Base-by-base conservation (phyloP, 306 rosid genomes). In the Cucumis hystrix region DNA sequence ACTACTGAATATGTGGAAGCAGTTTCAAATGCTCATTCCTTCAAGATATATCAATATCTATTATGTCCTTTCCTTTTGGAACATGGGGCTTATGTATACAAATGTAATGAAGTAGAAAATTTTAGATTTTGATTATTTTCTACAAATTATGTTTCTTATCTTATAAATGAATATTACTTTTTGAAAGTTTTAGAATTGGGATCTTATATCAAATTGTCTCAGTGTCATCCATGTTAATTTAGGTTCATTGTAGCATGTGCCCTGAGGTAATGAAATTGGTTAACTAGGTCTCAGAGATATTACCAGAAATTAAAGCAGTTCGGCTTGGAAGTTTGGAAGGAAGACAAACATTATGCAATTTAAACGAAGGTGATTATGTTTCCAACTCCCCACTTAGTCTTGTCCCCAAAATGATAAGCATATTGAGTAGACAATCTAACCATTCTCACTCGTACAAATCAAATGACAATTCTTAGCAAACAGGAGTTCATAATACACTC, bases 261-360 rank as follows among this genome's bases (percentile, higher is more conserved):
- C 80, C 73, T 1, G 87, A 90, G 80, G 89, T 94, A 55, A 54
- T 60, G 89, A 85, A 78, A 61, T 77, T 90, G 58, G 84, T 90
- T 70, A 86, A 70, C 28, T 85, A 86, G 79, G 80, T 89, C 60
- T 77, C 80, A 20, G 69, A 82, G 76, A 86, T 94, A 83, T 77
- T 88, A 75, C 97, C 94, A 1, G 79, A 71, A 7, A 89, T 94
- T 72, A 97, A 94, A 83, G 91, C 71, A 39, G 92, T 91, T 35
- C 87, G 97, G 69, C 98, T 97, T 79, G 82, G 92, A 60, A 84
- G 90, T 76, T 74, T 91, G 35, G 84, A 89, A 30, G 98, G 98
- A 76, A 83, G 90, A 71, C 83, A 82, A 79, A 85, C 93, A 25
- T 83, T 94, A 7, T 85, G 90, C 83, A 67, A 62, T 80, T 86